Evolutionary conservation across 306 rosid genomes (phyloP).

Genomic region (Prunus salicina): DNA sequence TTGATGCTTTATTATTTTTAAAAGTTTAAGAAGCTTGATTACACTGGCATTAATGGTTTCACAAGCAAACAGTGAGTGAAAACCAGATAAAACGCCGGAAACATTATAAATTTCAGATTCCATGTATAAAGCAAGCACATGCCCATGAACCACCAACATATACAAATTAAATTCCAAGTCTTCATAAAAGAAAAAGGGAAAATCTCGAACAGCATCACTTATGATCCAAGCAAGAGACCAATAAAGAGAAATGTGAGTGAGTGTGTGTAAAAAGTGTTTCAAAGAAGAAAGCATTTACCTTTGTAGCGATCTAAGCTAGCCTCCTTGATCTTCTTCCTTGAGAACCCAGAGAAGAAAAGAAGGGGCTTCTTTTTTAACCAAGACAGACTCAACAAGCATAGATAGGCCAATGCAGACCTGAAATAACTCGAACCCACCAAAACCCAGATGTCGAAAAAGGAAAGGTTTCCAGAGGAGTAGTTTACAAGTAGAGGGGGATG

Average conservation of each 20-base stretch:
- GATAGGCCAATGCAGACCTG: constrained; percentile 42
- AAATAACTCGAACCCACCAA: constrained; percentile 54
- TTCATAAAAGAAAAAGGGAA: constrained; percentile 25
- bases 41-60: constrained; percentile 23
- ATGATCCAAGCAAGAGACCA: constrained; percentile 72
- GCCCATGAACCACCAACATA: constrained; percentile 26
- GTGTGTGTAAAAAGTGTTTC: constrained; percentile 30
- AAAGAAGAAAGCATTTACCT: constrained; percentile 68
- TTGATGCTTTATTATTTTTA: background rate
- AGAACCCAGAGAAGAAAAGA: constrained; percentile 52
- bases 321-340: constrained; percentile 63
- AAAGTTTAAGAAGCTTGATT: constrained; percentile 15
- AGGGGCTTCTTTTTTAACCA: constrained; percentile 45
- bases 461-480: constrained; percentile 37
- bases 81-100: constrained; percentile 23
- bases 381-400: constrained; percentile 56
- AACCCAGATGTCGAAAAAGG: constrained; percentile 47
- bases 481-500: constrained; percentile 38
- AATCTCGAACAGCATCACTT: constrained; percentile 67
- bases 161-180: constrained; percentile 33
- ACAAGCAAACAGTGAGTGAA: constrained; percentile 22
- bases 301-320: constrained; percentile 54
- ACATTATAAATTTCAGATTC: constrained; percentile 29
- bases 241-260: constrained; percentile 39
- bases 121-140: constrained; percentile 31